A percentile compares a stretch with the other conserved stretches of the same genome.
These are phyloP conservation scores for Cryomyces antarcticus DNA, from an alignment of 495 filamentous ascomycete species.

Conservation along the genomic window DNA sequence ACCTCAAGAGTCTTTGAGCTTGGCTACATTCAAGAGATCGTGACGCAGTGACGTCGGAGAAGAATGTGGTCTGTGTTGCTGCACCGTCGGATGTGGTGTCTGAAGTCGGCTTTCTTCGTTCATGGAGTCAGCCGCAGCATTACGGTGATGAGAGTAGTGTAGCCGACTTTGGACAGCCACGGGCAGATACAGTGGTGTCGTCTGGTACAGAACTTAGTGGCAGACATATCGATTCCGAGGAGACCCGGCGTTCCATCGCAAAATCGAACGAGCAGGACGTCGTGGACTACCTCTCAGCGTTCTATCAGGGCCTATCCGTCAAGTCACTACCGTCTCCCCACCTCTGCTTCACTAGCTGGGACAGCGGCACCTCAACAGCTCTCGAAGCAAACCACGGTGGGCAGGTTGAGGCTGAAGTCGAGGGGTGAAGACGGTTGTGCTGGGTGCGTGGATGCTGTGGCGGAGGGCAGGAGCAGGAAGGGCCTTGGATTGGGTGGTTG, in stretches of 20 bases:
- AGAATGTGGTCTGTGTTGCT: conserved; percentile 35
- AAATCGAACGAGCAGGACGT: conserved; percentile 19
- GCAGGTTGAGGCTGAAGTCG: no score
- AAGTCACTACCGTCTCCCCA: conserved; percentile 18
- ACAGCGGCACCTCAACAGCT: conserved; percentile 10
- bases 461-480: no score
- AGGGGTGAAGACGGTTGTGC: no score
- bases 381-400: no score
- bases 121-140: conserved; percentile 18
- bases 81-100: conserved; percentile 20
- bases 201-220: no score
- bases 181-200: no score
- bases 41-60: conserved; percentile 28
- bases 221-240: no score
- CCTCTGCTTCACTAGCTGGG: conserved; percentile 28
- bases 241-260: no score
- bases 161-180: no score
- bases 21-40: conserved; percentile 30
- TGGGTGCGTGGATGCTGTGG: no score
- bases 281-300: conserved; percentile 32
- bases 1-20: conserved; percentile 33
- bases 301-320: conserved; percentile 38
- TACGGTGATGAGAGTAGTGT: not conserved
- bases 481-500: no score
- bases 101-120: conserved; percentile 16